A percentile compares a stretch with the other conserved stretches of the same genome.
phyloP scores from a whole-genome alignment of 495 filamentous ascomycete species.

The Aspergillus cristatus region DNA sequence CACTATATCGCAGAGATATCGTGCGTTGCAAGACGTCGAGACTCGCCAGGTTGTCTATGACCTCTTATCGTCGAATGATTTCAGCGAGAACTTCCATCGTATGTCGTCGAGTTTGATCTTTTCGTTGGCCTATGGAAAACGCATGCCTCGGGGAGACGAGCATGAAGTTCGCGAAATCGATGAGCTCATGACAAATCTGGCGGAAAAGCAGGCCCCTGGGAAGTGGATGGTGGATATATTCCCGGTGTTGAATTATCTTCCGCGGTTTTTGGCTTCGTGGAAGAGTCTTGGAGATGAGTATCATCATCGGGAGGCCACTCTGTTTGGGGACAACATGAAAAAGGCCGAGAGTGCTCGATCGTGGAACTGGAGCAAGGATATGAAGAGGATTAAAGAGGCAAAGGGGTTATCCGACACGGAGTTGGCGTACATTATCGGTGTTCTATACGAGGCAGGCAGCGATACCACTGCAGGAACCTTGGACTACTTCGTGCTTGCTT shows the following conservation, averaged over 20 bases:
- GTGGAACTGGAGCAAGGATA: slow-evolving; percentile 4
- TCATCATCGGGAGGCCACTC: not conserved
- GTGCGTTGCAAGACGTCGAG: slow-evolving; percentile 8
- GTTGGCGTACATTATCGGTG: slow-evolving; percentile 24
- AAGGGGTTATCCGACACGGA: slow-evolving; percentile 12
- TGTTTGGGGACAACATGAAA: not conserved
- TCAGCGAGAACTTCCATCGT: slow-evolving; percentile 47
- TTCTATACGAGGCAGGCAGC: slow-evolving; percentile 26
- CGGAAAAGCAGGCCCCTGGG: slow-evolving; percentile 12
- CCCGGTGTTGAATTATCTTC: slow-evolving; percentile 35
- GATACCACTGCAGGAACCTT: slow-evolving; percentile 25
- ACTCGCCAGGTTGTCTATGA: slow-evolving; percentile 10
- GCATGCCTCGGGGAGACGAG: slow-evolving; percentile 22
- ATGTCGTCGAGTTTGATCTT: slow-evolving; percentile 52
- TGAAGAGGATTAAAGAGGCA: not conserved
- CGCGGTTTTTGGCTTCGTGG: slow-evolving; percentile 38
- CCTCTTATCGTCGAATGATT: slow-evolving; percentile 21
- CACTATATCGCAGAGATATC: not conserved
- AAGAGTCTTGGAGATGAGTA: slow-evolving; percentile 29
- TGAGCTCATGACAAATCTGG: slow-evolving; percentile 14
- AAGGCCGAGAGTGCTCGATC: not conserved
- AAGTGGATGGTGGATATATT: slow-evolving; percentile 24
- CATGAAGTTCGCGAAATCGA: slow-evolving; percentile 15
- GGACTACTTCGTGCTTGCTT: slow-evolving; percentile 20
- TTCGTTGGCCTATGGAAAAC: slow-evolving; percentile 48